phyloP scores from a whole-genome alignment of 2,329 filamentous ascomycete genomes.

The Paracoccidioides brasiliensis region DNA sequence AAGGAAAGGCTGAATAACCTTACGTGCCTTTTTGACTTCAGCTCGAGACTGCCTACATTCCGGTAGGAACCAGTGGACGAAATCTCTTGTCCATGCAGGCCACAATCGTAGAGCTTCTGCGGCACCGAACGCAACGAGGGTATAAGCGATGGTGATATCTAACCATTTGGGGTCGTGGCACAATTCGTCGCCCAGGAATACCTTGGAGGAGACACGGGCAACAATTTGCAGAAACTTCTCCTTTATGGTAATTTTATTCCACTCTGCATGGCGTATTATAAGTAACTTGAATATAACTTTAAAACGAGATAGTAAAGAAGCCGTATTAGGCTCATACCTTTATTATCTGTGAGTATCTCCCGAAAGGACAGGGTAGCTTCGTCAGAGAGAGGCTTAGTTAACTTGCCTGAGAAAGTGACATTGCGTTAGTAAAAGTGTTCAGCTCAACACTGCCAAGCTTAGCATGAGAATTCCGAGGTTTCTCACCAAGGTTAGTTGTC shows the following conservation, averaged over 20 bases:
- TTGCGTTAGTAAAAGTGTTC: no score
- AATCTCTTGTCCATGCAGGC: conserved; percentile 29
- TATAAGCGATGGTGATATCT: conserved; percentile 20
- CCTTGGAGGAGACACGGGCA: conserved; percentile 41
- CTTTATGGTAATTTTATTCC: conserved; percentile 27
- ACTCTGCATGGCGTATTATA: no score
- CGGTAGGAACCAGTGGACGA: conserved; percentile 36
- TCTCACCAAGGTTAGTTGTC: no score
- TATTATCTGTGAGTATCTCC: conserved; percentile 14
- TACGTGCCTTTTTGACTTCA: conserved; percentile 25
- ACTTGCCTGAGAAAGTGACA: conserved; percentile 10
- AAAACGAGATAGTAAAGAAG: background rate
- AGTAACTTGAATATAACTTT: no score
- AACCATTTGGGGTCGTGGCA: conserved; percentile 44
- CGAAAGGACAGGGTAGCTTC: conserved; percentile 16
- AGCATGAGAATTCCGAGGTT: background rate
- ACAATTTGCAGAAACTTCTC: conserved; percentile 40
- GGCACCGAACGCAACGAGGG: conserved; percentile 14
- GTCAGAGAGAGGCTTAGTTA: conserved; percentile 17
- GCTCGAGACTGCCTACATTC: conserved; percentile 26
- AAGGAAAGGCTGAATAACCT: conserved; percentile 22
- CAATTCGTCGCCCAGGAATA: conserved; percentile 40
- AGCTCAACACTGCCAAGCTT: no score
- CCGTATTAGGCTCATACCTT: conserved; percentile 13
- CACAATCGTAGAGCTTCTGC: conserved; percentile 30